Conservation (phyloP, 2,329 filamentous ascomycete genomes). For the Thelonectria discophora region DNA sequence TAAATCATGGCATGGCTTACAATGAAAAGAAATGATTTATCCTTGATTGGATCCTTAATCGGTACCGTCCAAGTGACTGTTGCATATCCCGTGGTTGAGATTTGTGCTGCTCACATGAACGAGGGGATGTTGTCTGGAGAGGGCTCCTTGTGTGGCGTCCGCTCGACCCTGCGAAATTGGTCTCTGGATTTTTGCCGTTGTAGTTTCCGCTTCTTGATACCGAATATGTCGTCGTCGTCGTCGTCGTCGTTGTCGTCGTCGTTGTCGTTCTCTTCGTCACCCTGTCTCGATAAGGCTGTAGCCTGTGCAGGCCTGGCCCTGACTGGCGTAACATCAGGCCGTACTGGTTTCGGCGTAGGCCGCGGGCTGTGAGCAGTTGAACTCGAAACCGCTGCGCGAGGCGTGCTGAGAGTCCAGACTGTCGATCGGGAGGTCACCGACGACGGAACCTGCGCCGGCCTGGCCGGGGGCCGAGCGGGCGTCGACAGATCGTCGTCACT, state of each 20-base stretch:
- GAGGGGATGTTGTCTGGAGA: conserved; percentile 49
- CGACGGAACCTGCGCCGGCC: conserved; percentile 22
- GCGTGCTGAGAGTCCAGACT: conserved; percentile 29
- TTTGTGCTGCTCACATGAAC: conserved; percentile 43
- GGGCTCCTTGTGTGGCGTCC: conserved; percentile 28
- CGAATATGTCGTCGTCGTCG: conserved; percentile 50
- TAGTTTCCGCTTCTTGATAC: conserved; percentile 44
- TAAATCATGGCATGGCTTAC: conserved; percentile 47
- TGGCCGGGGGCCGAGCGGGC: conserved; percentile 27
- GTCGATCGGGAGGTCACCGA: conserved; percentile 24
- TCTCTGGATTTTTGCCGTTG: conserved; percentile 45
- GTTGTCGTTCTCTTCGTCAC: too few relatives aligned
- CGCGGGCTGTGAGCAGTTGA: conserved; percentile 17
- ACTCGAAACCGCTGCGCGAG: conserved; percentile 21
- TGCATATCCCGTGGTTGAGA: background rate
- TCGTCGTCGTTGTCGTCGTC: conserved; percentile 31
- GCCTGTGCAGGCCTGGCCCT: conserved; percentile 7
- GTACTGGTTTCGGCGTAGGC: conserved; percentile 3
- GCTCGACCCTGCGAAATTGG: conserved; percentile 36
- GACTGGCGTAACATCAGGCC: conserved; percentile 16
- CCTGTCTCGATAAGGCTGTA: too few relatives aligned
- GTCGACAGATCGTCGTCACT: conserved; percentile 30
- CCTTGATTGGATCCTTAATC: background rate
- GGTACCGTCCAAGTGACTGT: background rate
- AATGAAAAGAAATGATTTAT: conserved; percentile 39